A percentile compares a stretch with the other conserved stretches of the same genome.
These are phyloP conservation scores for Candida saitoana DNA, from an alignment of 805 yeast genomes.

Conservation along the genomic window DNA sequence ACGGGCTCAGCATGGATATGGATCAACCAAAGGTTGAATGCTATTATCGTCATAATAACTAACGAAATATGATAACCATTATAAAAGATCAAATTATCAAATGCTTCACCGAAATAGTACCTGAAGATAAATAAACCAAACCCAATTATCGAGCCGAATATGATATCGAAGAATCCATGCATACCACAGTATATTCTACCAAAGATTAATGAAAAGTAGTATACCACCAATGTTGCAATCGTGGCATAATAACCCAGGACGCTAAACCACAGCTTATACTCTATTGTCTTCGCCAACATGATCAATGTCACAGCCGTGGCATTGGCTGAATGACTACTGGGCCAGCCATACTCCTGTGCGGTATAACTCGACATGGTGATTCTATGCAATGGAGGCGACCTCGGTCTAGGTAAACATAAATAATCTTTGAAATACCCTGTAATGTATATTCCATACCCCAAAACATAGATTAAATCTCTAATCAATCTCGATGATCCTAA, in stretches of 20 bases:
- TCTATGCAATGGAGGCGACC: slow-evolving; percentile 86
- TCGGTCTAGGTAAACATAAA: slow-evolving; percentile 87
- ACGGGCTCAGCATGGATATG: slow-evolving; percentile 78
- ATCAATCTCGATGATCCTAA: slow-evolving; percentile 57
- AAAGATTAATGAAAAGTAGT: slow-evolving; percentile 60
- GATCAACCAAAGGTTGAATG: slow-evolving; percentile 47
- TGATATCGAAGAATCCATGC: slow-evolving; percentile 88
- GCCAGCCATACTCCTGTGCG: slow-evolving; percentile 90
- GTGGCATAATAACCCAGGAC: slow-evolving; percentile 14
- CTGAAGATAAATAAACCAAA: slow-evolving; percentile 47
- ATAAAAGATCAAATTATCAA: slow-evolving; percentile 43
- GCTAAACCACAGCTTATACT: slow-evolving; percentile 8
- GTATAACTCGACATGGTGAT: slow-evolving; percentile 90
- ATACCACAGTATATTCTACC: slow-evolving; percentile 95
- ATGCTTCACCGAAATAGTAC: slow-evolving; percentile 29
- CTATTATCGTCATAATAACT: slow-evolving; percentile 33
- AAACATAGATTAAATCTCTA: slow-evolving; percentile 55
- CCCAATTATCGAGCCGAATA: slow-evolving; percentile 66
- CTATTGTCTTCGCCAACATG: slow-evolving; percentile 14
- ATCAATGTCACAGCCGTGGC: slow-evolving; percentile 77
- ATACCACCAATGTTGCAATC: slow-evolving; percentile 30
- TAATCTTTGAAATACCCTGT: slow-evolving; percentile 79
- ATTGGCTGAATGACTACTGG: slow-evolving; percentile 91
- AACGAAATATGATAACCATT: slow-evolving; percentile 19
- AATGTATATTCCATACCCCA: slow-evolving; percentile 67